phyloP scores from a whole-genome alignment of 2,329 filamentous ascomycete species.

The Periglandula ipomoeae region DNA sequence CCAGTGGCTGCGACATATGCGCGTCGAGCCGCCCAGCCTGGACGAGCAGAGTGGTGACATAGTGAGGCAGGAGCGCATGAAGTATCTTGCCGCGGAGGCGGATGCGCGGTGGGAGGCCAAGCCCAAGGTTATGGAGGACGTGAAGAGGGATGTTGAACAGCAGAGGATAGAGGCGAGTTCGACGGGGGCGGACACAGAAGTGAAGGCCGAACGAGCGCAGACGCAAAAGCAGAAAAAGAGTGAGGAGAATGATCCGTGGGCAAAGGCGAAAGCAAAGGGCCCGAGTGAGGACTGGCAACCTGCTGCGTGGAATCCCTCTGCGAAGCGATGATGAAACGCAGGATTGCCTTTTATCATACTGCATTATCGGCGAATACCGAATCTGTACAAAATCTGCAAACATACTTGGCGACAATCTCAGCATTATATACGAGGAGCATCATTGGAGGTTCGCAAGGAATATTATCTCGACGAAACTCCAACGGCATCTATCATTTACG shows the following conservation, averaged over 20 bases:
- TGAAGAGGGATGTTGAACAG: background rate
- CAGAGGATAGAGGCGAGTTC: background rate
- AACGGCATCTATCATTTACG: too few relatives aligned
- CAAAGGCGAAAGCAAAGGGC: slow-evolving; percentile 32
- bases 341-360: too few relatives aligned
- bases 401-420: too few relatives aligned
- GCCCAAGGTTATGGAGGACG: slow-evolving; percentile 36
- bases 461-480: too few relatives aligned
- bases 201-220: background rate
- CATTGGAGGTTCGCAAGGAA: too few relatives aligned
- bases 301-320: slow-evolving; percentile 46
- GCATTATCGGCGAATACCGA: too few relatives aligned
- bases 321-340: slow-evolving; percentile 1
- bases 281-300: slow-evolving; percentile 62
- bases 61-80: slow-evolving; percentile 41
- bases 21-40: slow-evolving; percentile 43
- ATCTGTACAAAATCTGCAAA: too few relatives aligned
- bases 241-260: slow-evolving; percentile 45
- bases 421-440: too few relatives aligned
- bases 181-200: slow-evolving; percentile 1
- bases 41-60: slow-evolving; percentile 48
- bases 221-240: slow-evolving; percentile 6
- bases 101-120: slow-evolving; percentile 57
- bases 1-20: slow-evolving; percentile 58
- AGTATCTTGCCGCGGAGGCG: slow-evolving; percentile 48